Evolutionary conservation across 179 eudicot genomes (phyloP).

Genomic region (Pouteria campechiana): DNA sequence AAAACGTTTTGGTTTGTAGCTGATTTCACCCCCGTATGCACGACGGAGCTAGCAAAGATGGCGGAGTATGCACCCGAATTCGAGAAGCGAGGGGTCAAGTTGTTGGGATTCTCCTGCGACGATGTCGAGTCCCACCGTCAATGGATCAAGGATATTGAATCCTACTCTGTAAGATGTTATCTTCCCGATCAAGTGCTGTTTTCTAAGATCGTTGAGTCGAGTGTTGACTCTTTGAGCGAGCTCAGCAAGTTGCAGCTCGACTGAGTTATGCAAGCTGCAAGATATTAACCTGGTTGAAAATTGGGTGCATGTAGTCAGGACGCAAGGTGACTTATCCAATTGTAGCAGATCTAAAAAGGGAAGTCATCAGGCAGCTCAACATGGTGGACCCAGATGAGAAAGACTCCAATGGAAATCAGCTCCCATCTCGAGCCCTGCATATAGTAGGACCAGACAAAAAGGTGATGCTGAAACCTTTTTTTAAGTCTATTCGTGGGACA

Average conservation of each 20-base stretch:
- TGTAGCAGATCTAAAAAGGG: slow-evolving; percentile 61
- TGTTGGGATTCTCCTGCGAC: slow-evolving; percentile 72
- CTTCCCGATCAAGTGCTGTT: neutral
- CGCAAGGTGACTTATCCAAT: slow-evolving; percentile 63
- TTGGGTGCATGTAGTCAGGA: slow-evolving; percentile 28
- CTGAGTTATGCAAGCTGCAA: too few species aligned
- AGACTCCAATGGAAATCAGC: slow-evolving; percentile 32
- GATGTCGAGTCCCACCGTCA: slow-evolving; percentile 55
- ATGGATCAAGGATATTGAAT: slow-evolving; percentile 86
- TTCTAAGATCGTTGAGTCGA: neutral
- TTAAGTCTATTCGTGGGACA: neutral
- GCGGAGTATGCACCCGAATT: slow-evolving; percentile 67
- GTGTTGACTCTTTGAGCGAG: too few species aligned
- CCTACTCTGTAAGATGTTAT: slow-evolving; percentile 22
- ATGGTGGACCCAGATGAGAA: slow-evolving; percentile 88
- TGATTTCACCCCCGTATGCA: slow-evolving; percentile 90
- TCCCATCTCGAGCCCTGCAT: slow-evolving; percentile 79
- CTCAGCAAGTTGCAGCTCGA: too few species aligned
- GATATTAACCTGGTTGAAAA: too few species aligned
- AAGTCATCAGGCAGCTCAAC: slow-evolving; percentile 57
- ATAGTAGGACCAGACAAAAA: slow-evolving; percentile 66
- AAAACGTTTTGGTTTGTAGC: slow-evolving; percentile 17
- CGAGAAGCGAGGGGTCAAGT: slow-evolving; percentile 58
- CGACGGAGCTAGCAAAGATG: slow-evolving; percentile 78
- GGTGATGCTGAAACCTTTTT: slow-evolving; percentile 8